Evolutionary conservation across 345 rosid genomes (phyloP).

Genomic region (Hypericum androsaemum): DNA sequence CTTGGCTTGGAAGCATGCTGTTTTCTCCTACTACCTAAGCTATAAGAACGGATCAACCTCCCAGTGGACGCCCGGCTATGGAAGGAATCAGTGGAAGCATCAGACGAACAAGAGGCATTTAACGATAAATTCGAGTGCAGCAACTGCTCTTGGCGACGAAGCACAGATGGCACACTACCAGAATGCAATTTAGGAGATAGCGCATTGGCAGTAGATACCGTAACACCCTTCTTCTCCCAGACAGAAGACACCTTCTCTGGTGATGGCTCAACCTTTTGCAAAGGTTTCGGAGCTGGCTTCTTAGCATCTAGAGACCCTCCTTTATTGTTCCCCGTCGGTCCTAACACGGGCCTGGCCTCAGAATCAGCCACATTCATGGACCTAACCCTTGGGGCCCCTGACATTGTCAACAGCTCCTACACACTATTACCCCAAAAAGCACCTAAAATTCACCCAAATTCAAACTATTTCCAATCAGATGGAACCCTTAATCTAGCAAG

Average conservation of each 20-base stretch:
- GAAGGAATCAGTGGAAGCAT: constrained; percentile 81
- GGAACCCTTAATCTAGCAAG: constrained; percentile 7
- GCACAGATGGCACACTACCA: constrained; percentile 41
- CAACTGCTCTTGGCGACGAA: constrained; percentile 59
- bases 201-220: constrained; percentile 22
- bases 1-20: constrained; percentile 46
- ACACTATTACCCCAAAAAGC: constrained; percentile 9
- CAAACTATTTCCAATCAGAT: constrained; percentile 12
- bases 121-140: constrained; percentile 55
- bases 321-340: constrained; percentile 59
- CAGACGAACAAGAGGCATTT: constrained; percentile 86
- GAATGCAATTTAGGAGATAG: constrained; percentile 48
- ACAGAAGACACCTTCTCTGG: constrained; percentile 19
- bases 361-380: constrained; percentile 74
- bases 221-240: constrained; percentile 32
- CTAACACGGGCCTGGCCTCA: constrained; percentile 60
- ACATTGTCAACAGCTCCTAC: constrained; percentile 31
- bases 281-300: constrained; percentile 53
- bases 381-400: constrained; percentile 58
- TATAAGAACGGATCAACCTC: constrained; percentile 44
- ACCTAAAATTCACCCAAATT: constrained; percentile 10
- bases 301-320: constrained; percentile 33
- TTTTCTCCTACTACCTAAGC: constrained; percentile 51
- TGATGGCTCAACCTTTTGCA: constrained; percentile 43
- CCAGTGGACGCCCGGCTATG: constrained; percentile 81